Conservation (phyloP, 177 flowering plant species). For the Vitis hybrid region DNA sequence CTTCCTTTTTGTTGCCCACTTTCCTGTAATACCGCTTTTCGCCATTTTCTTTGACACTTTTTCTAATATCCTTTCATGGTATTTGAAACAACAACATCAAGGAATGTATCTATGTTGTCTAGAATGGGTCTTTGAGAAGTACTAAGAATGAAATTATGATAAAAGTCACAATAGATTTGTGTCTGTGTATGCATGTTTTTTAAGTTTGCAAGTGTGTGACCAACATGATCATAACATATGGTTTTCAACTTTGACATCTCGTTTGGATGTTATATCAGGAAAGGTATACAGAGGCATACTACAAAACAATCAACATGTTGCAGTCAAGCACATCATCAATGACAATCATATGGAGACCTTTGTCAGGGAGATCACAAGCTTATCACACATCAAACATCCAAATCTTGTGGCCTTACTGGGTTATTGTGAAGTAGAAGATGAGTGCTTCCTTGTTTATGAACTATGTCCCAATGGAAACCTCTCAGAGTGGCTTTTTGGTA, state of each 20-base stretch:
- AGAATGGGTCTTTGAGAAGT: too few species aligned
- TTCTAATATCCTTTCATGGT: too few species aligned
- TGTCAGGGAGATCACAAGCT: constrained; percentile 47
- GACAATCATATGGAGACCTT: constrained; percentile 47
- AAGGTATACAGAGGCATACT: constrained; percentile 53
- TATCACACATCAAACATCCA: constrained; percentile 51
- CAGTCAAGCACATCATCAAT: constrained; percentile 47
- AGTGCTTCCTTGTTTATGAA: constrained; percentile 51
- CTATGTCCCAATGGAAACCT: constrained; percentile 54
- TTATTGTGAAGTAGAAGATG: constrained; percentile 40
- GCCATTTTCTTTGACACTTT: too few species aligned
- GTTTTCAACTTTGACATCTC: neutral
- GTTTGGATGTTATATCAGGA: constrained; percentile 27
- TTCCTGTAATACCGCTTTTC: too few species aligned
- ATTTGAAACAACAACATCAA: too few species aligned
- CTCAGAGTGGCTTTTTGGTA: constrained; percentile 59
- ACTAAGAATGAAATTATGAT: neutral
- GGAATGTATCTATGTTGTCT: too few species aligned
- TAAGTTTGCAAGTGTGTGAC: too few species aligned
- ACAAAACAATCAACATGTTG: constrained; percentile 33
- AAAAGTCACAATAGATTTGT: neutral
- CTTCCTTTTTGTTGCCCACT: too few species aligned
- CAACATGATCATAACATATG: neutral
- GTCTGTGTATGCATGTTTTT: too few species aligned
- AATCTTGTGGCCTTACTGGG: constrained; percentile 51